phyloP scores from a whole-genome alignment of 805 yeast species.

The Ogataea salicorniae region DNA sequence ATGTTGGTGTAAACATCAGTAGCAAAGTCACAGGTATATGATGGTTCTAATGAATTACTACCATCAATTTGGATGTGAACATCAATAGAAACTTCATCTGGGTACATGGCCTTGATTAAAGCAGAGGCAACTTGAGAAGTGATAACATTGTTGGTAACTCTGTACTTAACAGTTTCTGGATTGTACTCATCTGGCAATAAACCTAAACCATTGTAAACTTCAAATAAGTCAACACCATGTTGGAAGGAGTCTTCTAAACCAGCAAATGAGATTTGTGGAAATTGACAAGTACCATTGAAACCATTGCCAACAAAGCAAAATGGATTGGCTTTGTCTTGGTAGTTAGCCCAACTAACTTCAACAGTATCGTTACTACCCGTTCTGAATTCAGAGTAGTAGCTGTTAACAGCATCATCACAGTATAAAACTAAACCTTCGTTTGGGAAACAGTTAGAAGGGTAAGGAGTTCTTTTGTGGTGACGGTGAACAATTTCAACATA shows the following conservation, averaged over 20 bases:
- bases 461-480: constrained; percentile 41
- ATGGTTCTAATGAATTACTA: constrained; percentile 35
- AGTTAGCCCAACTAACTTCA: constrained; percentile 18
- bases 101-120: constrained; percentile 34
- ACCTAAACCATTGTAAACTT: constrained; percentile 32
- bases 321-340: constrained; percentile 28
- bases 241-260: constrained; percentile 36
- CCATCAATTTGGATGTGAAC: constrained; percentile 27
- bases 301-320: constrained; percentile 19
- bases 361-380: constrained; percentile 8
- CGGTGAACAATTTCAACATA: constrained; percentile 39
- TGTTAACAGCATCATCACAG: constrained; percentile 28
- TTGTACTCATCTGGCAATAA: constrained; percentile 33
- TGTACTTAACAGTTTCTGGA: constrained; percentile 24
- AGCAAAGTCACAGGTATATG: constrained; percentile 31
- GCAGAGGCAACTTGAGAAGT: constrained; percentile 37
- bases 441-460: constrained; percentile 32
- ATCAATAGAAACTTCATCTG: constrained; percentile 26
- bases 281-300: constrained; percentile 32
- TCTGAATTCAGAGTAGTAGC: constrained; percentile 21
- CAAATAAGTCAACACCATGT: constrained; percentile 36
- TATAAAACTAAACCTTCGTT: constrained; percentile 24
- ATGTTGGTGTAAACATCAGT: constrained; percentile 22
- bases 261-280: constrained; percentile 36
- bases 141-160: constrained; percentile 36